Evolutionary conservation across 2,329 filamentous ascomycete genomes (phyloP), one percentile per base, ranked within the genome.

Genomic region (Arthrobotrys sinensis): DNA sequence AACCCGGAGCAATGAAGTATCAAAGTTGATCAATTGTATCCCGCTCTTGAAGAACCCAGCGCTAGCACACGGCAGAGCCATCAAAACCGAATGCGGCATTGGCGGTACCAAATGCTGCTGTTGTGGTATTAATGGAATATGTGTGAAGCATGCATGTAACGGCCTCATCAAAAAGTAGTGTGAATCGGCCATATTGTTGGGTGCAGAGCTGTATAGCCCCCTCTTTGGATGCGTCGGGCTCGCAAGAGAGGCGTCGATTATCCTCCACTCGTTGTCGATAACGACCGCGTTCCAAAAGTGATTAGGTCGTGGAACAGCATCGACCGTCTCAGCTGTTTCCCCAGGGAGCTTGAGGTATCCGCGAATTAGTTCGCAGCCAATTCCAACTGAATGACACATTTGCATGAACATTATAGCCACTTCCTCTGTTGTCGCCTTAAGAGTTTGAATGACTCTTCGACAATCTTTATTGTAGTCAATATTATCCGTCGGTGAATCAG

Each of bases 281-380:
- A 97, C 86, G 16, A 98, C 93, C 0, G 93, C 91, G 81, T 99
- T 99, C 96, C 96, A 99, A 90, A 92, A 98, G 85, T 99, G 96
- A 82, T 99, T 99, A 0, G 95, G 89, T 34, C 91, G 90, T n/a
- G 93, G 93, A 84, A 95, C 90, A 73, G 91, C 91, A 79, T 92
- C 92, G 50, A 94, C 87, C 3, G 72, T 77, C 81, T 98, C 94
- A 0, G 92, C 87, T 6, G 91, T 86, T 82, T 98, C 96, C 0
- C 95, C 95, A 0, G 96, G 96, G 0, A 89, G 88, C 84, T 99
- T 99, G 70, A 99, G 89, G 83, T 96, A 98, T 0, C 96, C 96
- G 76, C 91, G 90, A 12, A 99, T 90, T 19, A 97, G 88, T 83
- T 98, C 95, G 40, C 93, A 93, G 80, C 93, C 91, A 40, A 99